Evolutionary conservation across 2,329 filamentous ascomycete species (phyloP), one percentile per base, ranked within the genome.

Genomic region (Botrytis galanthina): DNA sequence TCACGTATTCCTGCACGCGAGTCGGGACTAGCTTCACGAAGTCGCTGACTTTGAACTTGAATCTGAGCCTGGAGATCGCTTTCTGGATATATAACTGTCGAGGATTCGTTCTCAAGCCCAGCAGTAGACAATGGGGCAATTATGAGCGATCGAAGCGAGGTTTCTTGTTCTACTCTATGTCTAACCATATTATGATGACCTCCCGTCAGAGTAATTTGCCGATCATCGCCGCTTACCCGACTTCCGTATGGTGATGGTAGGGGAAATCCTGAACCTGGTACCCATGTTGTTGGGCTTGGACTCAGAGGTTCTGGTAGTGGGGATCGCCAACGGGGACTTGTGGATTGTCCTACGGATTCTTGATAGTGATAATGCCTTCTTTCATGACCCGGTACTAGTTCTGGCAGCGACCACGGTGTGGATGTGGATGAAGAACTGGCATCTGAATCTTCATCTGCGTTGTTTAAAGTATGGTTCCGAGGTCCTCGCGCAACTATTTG

Each of bases 401-500:
- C 48, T n/a, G 48, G 48, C 26, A 51, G n/a, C 9, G 48, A 26
- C 48, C 4, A 6, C 1, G 48, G 1, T 51, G 48, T 5, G 22
- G 22, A 12, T 26, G 22, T 26, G 2, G 48, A n/a, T n/a, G 48
- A 14, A 12, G 26, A n/a, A n/a, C 26, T 51, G 10, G 4, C 14
- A 26, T 4, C 48, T 1, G 48, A 51, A 26, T 51, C 10, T 14
- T 14, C 48, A 0, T 26, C 10, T n/a, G 48, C 4, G 48, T 12
- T 6, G 10, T n/a, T 12, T 0, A 51, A 14, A n/a, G 1, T n/a
- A 14, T 51, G 10, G 26, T 6, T 51, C 10, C 0, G 2, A n/a
- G 26, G 18, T 18, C 4, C n/a, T 32, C n/a, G 51, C 6, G n/a
- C 26, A 54, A 7, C 12, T 3, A 12, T n/a, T 7, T 29, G n/a